Base-by-base conservation (phyloP, 1,284 basidiomycete species). In the Ganoderma multipileum region DNA sequence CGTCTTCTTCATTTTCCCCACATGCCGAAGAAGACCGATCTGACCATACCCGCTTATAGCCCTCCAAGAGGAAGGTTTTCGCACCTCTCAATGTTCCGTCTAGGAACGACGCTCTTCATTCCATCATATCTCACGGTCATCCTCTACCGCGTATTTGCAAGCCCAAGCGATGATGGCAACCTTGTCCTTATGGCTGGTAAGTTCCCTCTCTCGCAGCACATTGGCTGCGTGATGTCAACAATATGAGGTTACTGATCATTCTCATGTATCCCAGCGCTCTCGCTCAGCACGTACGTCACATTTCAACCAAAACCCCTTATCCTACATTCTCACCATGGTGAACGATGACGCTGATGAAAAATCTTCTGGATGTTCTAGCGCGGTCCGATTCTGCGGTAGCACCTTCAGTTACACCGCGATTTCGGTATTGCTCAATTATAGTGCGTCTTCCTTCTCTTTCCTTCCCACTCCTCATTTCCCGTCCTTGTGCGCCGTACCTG, bases 41-140 rank as follows among this genome's bases (percentile, higher is more conserved):
- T 38, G 20, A 36, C 55, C 23, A 23, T 42, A 47, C 3, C 12
- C 11, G n/a, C 20, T 44, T 20, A 39, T 68, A 88, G 86, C 20
- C 87, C 87, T 63, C 92, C 92, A 30, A 83, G 93, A 74, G 93
- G 93, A 41, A 89, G 92, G 50, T 95, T 94, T 78, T 95, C 93
- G 2, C 93, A 95, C 77, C 81, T 95, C 50, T 86, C 92, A 5
- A 95, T 95, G 93, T 94, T 94, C 83, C 89, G 93, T 63, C 82
- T 95, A 36, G 93, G 93, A 64, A 91, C 91, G 5, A 76, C 91
- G 33, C 81, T 94, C 39, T 95, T 92, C 79, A 91, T 95, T 68
- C 93, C 93, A 14, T 86, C 91, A 18, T 95, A 95, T 78, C 83
- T 94, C 47, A 88, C 87, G 3, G 92, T 94, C 39, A 84, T 87